Evolutionary conservation across 345 rosid species (phyloP).

Genomic region (Bruguiera gymnorhiza): DNA sequence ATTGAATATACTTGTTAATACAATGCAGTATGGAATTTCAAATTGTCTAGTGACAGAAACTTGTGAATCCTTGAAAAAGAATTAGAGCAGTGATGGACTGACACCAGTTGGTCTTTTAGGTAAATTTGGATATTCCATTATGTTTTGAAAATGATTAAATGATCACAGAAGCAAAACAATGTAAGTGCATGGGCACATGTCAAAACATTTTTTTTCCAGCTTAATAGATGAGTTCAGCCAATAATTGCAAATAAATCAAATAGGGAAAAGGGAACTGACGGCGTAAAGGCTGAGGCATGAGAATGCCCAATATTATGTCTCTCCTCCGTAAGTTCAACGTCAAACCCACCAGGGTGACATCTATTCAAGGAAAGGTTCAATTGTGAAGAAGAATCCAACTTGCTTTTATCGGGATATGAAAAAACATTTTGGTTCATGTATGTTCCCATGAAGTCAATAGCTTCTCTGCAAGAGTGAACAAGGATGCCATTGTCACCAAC

Average conservation of each 20-base stretch:
- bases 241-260: neutral
- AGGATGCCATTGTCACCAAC: conserved; percentile 18
- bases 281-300: conserved; percentile 78
- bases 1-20: conserved; percentile 16
- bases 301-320: conserved; percentile 59
- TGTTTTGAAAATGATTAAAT: neutral
- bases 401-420: conserved; percentile 30
- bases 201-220: neutral
- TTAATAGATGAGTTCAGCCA: neutral
- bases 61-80: neutral
- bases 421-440: conserved; percentile 29
- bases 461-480: conserved; percentile 43
- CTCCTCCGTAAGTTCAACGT: conserved; percentile 46
- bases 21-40: neutral
- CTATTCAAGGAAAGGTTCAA: conserved; percentile 80
- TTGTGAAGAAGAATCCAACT: conserved; percentile 42
- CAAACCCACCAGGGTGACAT: conserved; percentile 35
- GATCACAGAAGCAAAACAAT: neutral
- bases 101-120: neutral
- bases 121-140: neutral
- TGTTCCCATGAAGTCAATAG: conserved; percentile 75
- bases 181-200: too few relatives aligned
- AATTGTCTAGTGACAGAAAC: neutral
- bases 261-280: conserved; percentile 39
- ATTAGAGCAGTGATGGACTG: neutral